Evolutionary conservation across 73 alveolate genomes (phyloP).

Genomic region (Tetrahymena malaccensis): DNA sequence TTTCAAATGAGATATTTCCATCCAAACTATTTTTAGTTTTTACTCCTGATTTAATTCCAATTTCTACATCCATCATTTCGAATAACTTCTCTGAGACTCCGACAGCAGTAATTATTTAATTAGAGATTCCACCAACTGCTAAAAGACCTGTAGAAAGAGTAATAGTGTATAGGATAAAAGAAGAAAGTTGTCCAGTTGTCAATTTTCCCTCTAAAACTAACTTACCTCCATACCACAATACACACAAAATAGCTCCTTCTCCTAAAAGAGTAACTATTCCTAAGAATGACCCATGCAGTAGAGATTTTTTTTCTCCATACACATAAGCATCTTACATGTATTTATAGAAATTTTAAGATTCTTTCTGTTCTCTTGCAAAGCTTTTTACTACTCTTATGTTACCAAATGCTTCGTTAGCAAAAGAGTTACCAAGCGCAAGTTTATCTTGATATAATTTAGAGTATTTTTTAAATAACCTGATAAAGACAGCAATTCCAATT

Average conservation of each 20-base stretch:
- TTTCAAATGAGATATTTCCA: neutral
- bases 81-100: neutral
- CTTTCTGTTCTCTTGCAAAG: constrained; percentile 22
- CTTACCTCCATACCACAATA: constrained; percentile 28
- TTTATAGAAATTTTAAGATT: neutral
- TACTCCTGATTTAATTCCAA: neutral
- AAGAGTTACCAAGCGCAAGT: neutral
- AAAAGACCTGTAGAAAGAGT: constrained; percentile 7
- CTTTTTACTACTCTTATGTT: constrained; percentile 26
- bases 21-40: neutral
- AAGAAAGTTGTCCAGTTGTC: constrained; percentile 17
- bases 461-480: constrained; percentile 6
- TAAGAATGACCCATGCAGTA: constrained; percentile 2
- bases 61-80: neutral
- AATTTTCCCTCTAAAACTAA: constrained; percentile 5
- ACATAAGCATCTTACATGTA: constrained; percentile 8
- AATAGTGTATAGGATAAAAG: constrained; percentile 22
- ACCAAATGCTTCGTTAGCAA: constrained; percentile 30
- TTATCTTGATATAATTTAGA: constrained; percentile 4
- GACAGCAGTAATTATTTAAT: neutral
- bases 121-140: neutral
- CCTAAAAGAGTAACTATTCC: constrained; percentile 14
- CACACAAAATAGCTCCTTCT: constrained; percentile 13
- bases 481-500: constrained; percentile 5
- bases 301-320: constrained; percentile 13